Conservation (phyloP, 192 early-diverging fungal genomes). For the Coemansia sp. region DNA sequence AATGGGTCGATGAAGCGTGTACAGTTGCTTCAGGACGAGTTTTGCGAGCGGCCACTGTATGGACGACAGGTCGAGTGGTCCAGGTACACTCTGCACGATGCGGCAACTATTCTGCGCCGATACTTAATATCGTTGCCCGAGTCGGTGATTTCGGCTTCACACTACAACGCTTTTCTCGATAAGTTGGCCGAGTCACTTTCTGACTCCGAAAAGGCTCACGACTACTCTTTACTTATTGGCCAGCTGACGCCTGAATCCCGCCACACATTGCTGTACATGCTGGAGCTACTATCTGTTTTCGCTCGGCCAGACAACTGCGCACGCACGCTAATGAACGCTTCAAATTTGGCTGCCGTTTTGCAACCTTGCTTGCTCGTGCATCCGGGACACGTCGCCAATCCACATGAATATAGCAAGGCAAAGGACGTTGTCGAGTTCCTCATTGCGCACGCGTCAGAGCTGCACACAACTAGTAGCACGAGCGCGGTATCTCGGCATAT, state of each 20-base stretch:
- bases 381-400: constrained; percentile 67
- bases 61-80: constrained; percentile 66
- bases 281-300: constrained; percentile 63
- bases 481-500: neutral
- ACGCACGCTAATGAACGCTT: constrained; percentile 69
- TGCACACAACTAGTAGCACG: constrained; percentile 13
- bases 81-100: constrained; percentile 76
- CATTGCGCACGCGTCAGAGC: constrained; percentile 54
- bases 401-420: constrained; percentile 75
- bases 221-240: constrained; percentile 63
- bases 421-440: constrained; percentile 76
- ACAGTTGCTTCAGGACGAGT: constrained; percentile 65
- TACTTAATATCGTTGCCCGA: constrained; percentile 73
- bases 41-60: constrained; percentile 65
- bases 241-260: constrained; percentile 62
- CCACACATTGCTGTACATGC: constrained; percentile 68
- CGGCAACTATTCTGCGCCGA: constrained; percentile 72
- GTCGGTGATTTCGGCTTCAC: constrained; percentile 69
- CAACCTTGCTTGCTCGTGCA: constrained; percentile 76
- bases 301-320: constrained; percentile 44
- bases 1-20: constrained; percentile 75
- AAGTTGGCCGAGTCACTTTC: constrained; percentile 58
- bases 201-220: constrained; percentile 36
- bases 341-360: constrained; percentile 76
- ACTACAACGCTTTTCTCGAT: constrained; percentile 67